These are phyloP conservation scores for Rhododendron vialii DNA, from an alignment of 148 eudicot genomes.

Conservation along the genomic window DNA sequence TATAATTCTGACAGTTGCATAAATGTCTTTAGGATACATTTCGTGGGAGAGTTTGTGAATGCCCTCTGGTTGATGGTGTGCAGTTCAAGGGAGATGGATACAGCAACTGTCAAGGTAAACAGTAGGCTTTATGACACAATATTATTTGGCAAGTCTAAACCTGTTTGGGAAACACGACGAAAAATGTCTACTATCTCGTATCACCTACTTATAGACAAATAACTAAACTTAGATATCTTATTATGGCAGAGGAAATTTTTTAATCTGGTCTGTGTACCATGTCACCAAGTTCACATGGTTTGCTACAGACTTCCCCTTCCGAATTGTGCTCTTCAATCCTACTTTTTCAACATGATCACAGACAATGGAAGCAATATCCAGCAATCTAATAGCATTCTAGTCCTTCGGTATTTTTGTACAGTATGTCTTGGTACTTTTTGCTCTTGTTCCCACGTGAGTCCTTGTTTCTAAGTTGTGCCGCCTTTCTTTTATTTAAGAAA, in stretches of 20 bases:
- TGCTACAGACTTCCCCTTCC: background rate
- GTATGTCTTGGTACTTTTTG: background rate
- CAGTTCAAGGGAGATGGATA: conserved; percentile 95
- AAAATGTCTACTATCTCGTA: background rate
- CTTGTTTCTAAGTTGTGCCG: background rate
- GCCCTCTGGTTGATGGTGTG: conserved; percentile 90
- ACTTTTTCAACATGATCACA: background rate
- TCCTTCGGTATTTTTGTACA: background rate
- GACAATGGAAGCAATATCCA: background rate
- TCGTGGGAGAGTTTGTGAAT: conserved; percentile 97
- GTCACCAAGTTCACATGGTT: background rate
- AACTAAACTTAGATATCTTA: background rate
- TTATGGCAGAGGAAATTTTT: background rate
- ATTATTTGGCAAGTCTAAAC: background rate
- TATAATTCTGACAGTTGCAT: conserved; percentile 1
- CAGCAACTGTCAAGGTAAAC: conserved; percentile 69
- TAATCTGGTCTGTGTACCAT: background rate
- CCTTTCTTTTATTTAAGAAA: background rate
- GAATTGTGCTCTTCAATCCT: background rate
- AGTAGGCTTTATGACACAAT: conserved; percentile 3
- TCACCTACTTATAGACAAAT: background rate
- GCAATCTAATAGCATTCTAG: background rate
- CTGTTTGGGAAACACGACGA: background rate
- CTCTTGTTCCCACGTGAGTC: background rate
- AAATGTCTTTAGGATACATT: conserved; percentile 66